Evolutionary conservation across 2,329 filamentous ascomycete genomes (phyloP).

Genomic region (Aspergillus pseudoterreus): DNA sequence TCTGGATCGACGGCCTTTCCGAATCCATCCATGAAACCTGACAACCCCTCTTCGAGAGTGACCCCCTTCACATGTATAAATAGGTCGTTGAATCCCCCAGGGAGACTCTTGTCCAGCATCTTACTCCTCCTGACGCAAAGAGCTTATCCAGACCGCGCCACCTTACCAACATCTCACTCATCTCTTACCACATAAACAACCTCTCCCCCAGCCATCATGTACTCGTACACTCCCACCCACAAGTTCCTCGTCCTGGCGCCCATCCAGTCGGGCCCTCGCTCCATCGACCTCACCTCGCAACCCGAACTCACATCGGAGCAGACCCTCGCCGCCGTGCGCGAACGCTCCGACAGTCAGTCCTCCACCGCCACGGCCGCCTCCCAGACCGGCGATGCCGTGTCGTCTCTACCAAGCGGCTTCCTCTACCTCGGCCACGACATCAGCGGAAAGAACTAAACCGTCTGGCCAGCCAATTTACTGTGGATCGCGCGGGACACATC

Average conservation of each 20-base stretch:
- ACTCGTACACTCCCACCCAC: constrained; percentile 25
- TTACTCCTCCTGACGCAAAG: not conserved
- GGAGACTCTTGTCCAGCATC: not conserved
- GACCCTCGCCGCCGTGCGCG: constrained; percentile 7
- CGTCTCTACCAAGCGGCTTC: constrained; percentile 21
- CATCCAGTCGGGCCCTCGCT: constrained; percentile 25
- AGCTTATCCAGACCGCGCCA: not conserved
- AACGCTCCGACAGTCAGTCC: constrained; percentile 27
- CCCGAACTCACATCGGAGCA: constrained; percentile 9
- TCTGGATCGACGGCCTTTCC: constrained; percentile 24
- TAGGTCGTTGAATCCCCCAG: constrained; percentile 17
- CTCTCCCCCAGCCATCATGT: constrained; percentile 18
- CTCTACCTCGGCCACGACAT: constrained; percentile 26
- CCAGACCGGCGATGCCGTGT: constrained; percentile 2
- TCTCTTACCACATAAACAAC: constrained; percentile 1
- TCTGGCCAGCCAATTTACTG: not conserved
- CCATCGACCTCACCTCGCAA: constrained; percentile 18
- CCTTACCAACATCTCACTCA: not conserved
- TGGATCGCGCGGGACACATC: constrained; percentile 18
- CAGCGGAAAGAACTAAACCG: constrained; percentile 5
- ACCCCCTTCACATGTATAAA: constrained; percentile 23
- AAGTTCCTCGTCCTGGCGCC: constrained; percentile 33
- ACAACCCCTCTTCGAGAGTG: constrained; percentile 21
- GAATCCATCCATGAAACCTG: constrained; percentile 18
- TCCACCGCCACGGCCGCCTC: constrained; percentile 15